Evolutionary conservation across 768 basidiomycete species (phyloP).

Genomic region (Boletus tomentosulus): DNA sequence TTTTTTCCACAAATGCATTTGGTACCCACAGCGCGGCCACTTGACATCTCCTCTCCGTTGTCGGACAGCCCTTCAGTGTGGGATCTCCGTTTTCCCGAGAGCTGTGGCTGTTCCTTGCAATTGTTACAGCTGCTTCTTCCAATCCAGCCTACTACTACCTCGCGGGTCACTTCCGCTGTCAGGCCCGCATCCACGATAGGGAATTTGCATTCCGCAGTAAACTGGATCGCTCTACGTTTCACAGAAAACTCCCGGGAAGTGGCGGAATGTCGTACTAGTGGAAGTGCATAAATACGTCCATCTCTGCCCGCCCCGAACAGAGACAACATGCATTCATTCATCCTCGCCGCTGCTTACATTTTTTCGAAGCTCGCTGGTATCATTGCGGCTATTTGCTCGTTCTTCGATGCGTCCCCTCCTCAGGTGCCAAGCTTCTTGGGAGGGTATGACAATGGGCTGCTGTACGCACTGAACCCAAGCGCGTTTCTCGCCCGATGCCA

Average conservation of each 20-base stretch:
- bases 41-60: neutral
- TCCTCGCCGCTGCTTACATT: neutral
- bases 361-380: neutral
- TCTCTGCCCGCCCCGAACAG: neutral
- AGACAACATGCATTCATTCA: neutral
- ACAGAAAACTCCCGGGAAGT: too few relatives aligned
- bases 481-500: constrained; percentile 18
- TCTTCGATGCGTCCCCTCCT: neutral
- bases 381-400: neutral
- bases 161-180: neutral
- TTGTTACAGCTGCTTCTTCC: neutral
- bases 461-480: constrained; percentile 12
- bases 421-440: constrained; percentile 9
- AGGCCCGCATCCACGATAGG: too few relatives aligned
- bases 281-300: neutral
- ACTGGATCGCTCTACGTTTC: too few relatives aligned
- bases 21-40: neutral
- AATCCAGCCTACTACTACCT: neutral
- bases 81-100: neutral
- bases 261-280: neutral
- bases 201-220: too few relatives aligned
- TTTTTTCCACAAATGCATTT: neutral
- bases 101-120: neutral
- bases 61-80: neutral
- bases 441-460: constrained; percentile 16